A percentile compares a stretch with the other conserved stretches of the same genome.
These are phyloP conservation scores for Termitomyces sp. DNA, from an alignment of 768 basidiomycete genomes.

Conservation along the genomic window DNA sequence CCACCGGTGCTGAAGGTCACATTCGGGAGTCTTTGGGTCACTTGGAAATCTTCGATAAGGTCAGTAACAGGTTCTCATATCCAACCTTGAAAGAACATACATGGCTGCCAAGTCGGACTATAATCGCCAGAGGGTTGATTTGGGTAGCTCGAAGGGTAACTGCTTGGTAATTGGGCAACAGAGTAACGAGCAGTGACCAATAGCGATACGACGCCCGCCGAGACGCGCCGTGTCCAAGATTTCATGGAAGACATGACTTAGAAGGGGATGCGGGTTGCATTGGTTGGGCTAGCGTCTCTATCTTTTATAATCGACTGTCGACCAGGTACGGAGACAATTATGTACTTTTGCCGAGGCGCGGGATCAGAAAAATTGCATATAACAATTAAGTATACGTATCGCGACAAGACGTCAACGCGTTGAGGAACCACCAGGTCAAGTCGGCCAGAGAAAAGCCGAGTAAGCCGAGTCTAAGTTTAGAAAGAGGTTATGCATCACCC, in stretches of 20 bases:
- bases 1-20: constrained; percentile 49
- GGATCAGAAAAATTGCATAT: constrained; percentile 2
- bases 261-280: not conserved
- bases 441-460: not conserved
- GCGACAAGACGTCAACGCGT: not conserved
- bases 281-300: not conserved
- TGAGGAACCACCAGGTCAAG: not conserved
- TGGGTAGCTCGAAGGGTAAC: constrained; percentile 47
- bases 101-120: constrained; percentile 58
- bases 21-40: constrained; percentile 54
- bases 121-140: constrained; percentile 44
- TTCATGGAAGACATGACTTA: constrained; percentile 18
- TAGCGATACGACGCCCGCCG: constrained; percentile 19
- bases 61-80: not conserved
- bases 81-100: constrained; percentile 31
- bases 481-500: no score
- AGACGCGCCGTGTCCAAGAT: constrained; percentile 19
- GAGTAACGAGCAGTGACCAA: constrained; percentile 21
- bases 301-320: not conserved
- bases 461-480: constrained; percentile 5
- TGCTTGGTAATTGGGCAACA: constrained; percentile 31
- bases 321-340: no score
- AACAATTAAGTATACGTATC: not conserved
- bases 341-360: not conserved
- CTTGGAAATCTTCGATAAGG: constrained; percentile 48